phyloP scores from a whole-genome alignment of 768 basidiomycete genomes.

The Podaxis pistillaris region DNA sequence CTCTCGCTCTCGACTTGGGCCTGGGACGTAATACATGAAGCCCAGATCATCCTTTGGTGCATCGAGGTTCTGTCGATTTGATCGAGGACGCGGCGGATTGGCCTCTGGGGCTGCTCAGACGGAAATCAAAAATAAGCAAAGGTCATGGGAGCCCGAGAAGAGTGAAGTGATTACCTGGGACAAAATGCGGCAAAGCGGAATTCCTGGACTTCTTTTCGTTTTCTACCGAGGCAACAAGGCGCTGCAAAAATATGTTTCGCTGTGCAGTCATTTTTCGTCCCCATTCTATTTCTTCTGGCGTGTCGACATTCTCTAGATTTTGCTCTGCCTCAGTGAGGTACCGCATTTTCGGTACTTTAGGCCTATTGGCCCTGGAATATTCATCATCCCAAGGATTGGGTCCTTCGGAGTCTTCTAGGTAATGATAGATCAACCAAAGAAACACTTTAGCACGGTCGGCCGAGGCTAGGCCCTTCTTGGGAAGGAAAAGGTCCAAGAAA shows the following conservation, averaged over 20 bases:
- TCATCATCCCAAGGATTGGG: constrained; percentile 79
- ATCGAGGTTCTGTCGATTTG: constrained; percentile 41
- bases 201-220: constrained; percentile 47
- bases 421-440: constrained; percentile 81
- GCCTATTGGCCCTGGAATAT: constrained; percentile 51
- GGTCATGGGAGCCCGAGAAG: neutral
- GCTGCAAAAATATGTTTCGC: constrained; percentile 69
- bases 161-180: constrained; percentile 34
- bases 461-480: constrained; percentile 65
- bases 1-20: constrained; percentile 8
- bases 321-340: constrained; percentile 55
- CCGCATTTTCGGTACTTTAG: constrained; percentile 64
- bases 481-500: constrained; percentile 84
- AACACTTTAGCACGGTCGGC: constrained; percentile 74
- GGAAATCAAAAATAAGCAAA: neutral
- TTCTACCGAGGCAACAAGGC: constrained; percentile 57
- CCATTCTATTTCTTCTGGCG: constrained; percentile 73
- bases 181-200: constrained; percentile 40
- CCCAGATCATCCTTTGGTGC: constrained; percentile 40
- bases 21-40: constrained; percentile 51
- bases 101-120: constrained; percentile 23
- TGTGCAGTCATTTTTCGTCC: constrained; percentile 71
- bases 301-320: constrained; percentile 73
- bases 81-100: constrained; percentile 30
- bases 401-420: constrained; percentile 63